Conservation (phyloP, 2,329 filamentous ascomycete genomes). For the Dactylellina cionopaga region DNA sequence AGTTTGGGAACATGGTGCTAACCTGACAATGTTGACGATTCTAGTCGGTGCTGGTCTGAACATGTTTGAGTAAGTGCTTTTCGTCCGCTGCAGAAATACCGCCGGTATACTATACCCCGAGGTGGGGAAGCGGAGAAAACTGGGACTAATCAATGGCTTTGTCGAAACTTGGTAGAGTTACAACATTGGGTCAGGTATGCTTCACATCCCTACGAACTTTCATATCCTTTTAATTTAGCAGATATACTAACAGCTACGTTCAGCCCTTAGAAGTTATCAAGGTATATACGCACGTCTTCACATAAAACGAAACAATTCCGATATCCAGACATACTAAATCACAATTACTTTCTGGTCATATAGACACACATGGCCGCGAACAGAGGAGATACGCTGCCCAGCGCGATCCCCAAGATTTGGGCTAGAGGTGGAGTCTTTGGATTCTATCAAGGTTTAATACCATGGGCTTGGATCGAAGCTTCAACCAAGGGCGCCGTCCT, state of each 20-base stretch:
- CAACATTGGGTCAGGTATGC: constrained; percentile 73
- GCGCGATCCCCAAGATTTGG: constrained; percentile 89
- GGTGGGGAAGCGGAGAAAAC: background rate
- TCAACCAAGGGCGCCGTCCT: constrained; percentile 99
- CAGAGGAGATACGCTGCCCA: constrained; percentile 83
- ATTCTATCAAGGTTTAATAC: constrained; percentile 99
- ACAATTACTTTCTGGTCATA: constrained; percentile 2
- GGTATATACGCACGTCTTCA: constrained; percentile 46
- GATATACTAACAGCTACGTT: constrained; percentile 60
- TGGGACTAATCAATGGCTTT: background rate
- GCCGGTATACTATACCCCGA: background rate
- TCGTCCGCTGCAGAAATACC: background rate
- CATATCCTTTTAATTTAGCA: constrained; percentile 1
- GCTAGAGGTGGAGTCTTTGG: constrained; percentile 89
- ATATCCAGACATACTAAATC: background rate
- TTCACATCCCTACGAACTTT: background rate
- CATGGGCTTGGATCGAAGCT: constrained; percentile 99
- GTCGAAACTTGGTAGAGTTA: constrained; percentile 65
- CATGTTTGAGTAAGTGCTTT: constrained; percentile 80
- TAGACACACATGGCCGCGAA: constrained; percentile 98
- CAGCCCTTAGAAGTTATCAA: constrained; percentile 98
- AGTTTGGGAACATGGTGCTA: constrained; percentile 12
- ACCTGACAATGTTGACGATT: constrained; percentile 41
- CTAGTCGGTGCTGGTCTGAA: constrained; percentile 87
- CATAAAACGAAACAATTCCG: background rate